Conservation (phyloP, 2,329 filamentous ascomycete genomes). For the Penicillium oxalicum region DNA sequence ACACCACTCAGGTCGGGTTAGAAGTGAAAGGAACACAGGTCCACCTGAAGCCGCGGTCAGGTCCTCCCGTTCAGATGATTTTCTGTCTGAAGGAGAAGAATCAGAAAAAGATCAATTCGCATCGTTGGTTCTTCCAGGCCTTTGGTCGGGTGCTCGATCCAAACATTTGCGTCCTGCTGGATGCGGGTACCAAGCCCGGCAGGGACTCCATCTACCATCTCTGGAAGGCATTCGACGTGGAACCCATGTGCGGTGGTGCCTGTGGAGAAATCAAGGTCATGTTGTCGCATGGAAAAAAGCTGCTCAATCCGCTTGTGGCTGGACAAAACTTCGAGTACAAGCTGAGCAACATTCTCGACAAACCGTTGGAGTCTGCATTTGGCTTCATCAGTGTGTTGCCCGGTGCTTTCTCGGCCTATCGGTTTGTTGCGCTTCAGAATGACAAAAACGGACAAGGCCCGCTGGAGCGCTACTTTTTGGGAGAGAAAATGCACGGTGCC, state of each 20-base stretch:
- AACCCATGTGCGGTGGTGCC: constrained; percentile 94
- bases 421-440: constrained; percentile 89
- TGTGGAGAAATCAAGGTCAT: constrained; percentile 99
- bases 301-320: constrained; percentile 88
- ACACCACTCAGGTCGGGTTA: constrained; percentile 58
- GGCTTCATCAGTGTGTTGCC: constrained; percentile 96
- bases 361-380: constrained; percentile 93
- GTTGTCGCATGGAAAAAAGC: constrained; percentile 77
- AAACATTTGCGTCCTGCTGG: constrained; percentile 92
- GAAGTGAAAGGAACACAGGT: constrained; percentile 88
- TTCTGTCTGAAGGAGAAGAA: constrained; percentile 99
- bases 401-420: constrained; percentile 96
- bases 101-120: constrained; percentile 99
- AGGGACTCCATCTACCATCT: constrained; percentile 94
- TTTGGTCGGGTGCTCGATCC: constrained; percentile 89
- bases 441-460: constrained; percentile 92
- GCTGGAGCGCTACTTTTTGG: constrained; percentile 92
- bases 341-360: constrained; percentile 98
- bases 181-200: constrained; percentile 92
- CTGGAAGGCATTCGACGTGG: constrained; percentile 97
- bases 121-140: constrained; percentile 97
- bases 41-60: constrained; percentile 69
- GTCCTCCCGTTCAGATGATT: constrained; percentile 88
- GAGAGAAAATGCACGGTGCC: constrained; percentile 89
- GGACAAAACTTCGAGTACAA: constrained; percentile 99